These are phyloP conservation scores for Trichoderma aggressivum DNA, from an alignment of 2,329 filamentous ascomycete genomes.

Conservation along the genomic window DNA sequence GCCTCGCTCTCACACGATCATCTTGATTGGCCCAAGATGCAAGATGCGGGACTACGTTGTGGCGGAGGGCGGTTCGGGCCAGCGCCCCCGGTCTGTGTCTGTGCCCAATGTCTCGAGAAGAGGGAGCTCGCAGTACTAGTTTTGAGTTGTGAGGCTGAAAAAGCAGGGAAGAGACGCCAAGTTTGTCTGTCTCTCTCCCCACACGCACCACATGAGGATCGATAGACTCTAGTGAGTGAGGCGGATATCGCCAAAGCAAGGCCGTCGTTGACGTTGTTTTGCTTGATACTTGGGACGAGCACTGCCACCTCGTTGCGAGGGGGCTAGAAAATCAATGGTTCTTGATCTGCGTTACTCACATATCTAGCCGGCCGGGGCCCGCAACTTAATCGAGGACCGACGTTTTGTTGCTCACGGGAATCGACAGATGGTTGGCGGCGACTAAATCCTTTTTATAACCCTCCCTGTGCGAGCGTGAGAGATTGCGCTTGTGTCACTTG, in stretches of 20 bases:
- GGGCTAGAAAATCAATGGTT: background rate
- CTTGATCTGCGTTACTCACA: background rate
- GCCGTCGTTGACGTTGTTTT: background rate
- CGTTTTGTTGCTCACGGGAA: background rate
- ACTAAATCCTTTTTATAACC: background rate
- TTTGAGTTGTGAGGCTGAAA: background rate
- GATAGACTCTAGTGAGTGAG: background rate
- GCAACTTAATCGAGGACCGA: constrained; percentile 5
- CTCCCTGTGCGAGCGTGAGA: background rate
- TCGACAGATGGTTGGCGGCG: background rate
- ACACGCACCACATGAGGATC: background rate
- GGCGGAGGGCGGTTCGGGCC: constrained; percentile 12
- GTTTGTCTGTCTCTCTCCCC: background rate
- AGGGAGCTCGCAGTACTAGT: background rate
- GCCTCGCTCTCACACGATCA: background rate
- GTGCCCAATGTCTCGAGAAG: background rate
- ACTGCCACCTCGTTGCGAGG: background rate
- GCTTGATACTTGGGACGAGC: background rate
- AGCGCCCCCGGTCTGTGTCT: background rate
- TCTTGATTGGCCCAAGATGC: background rate
- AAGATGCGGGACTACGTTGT: background rate
- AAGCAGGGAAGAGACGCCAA: background rate
- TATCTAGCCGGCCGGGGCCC: constrained; percentile 16
- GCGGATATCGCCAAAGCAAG: background rate
- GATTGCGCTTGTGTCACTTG: background rate